Evolutionary conservation across 164 flowering plant genomes (phyloP), one percentile per base, ranked within the genome.

Genomic region (Chloranthus sessilifolius): DNA sequence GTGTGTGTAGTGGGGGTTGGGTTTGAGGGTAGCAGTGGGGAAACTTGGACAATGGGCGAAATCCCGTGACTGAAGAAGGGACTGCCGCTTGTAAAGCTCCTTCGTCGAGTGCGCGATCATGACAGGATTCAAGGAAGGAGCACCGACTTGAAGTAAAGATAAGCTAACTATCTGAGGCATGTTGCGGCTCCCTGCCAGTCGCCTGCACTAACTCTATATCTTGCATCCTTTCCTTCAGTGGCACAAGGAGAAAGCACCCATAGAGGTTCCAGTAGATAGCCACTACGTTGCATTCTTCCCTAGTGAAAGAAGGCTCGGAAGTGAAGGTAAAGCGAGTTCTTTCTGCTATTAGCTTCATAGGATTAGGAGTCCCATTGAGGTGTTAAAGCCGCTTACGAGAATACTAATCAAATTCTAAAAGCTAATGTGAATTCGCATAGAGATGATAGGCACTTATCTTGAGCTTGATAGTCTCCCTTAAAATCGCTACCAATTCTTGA

Each of bases 271-370:
- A 33, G 36, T 33, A 7, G 7, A 7, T 33, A 33, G 36, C 36
- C 36, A 33, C 7, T 33, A 33, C n/a, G n/a, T n/a, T n/a, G n/a
- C n/a, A n/a, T n/a, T n/a, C n/a, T n/a, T n/a, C n/a, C n/a, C n/a
- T n/a, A 12, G 36, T 7, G 36, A 33, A 33, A 7, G 36, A 33
- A 33, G 36, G 36, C 36, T 33, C 36, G 36, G 12, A 12, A 33
- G 36, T 33, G 36, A 33, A 33, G 36, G 36, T 33, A 33, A 33
- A 33, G 36, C 12, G 36, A 33, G 36, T 33, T 33, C 36, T 33
- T 33, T 33, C 36, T 12, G 36, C 36, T 33, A 33, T 33, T 33
- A 33, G 36, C 36, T 33, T 33, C 36, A 33, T 33, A 7, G 36
- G 12, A 33, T 33, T 7, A 33, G 12, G 36, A 33, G 36, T 12